Percentiles rank a stretch among this genome's conserved stretches.
Conservation (phyloP, 1,139 yeast genomes). For the Magnusiomyces paraingens region DNA sequence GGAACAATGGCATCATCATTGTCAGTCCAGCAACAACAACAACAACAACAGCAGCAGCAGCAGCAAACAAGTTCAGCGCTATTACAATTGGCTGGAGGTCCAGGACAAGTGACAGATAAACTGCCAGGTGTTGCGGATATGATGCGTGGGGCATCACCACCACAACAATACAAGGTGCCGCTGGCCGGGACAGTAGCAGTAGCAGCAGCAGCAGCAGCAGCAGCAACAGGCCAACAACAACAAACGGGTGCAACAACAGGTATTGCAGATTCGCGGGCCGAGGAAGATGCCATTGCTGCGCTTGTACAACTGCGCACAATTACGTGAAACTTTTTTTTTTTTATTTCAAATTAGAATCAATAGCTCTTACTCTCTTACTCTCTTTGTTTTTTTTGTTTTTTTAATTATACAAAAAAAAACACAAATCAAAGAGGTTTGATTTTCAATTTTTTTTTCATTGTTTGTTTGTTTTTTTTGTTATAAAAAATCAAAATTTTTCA, state of each 20-base stretch:
- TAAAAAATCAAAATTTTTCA: neutral
- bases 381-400: too few relatives aligned
- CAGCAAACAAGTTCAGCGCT: too few relatives aligned
- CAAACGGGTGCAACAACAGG: too few relatives aligned
- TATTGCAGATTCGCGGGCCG: constrained; percentile 1
- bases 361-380: too few relatives aligned
- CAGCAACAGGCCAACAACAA: too few relatives aligned
- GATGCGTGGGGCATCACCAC: constrained; percentile 3
- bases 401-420: too few relatives aligned
- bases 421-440: too few relatives aligned
- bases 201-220: neutral
- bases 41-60: too few relatives aligned
- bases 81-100: neutral
- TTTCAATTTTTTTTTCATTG: too few relatives aligned
- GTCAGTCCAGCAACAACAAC: too few relatives aligned
- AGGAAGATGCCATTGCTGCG: constrained; percentile 17
- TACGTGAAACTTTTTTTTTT: neutral
- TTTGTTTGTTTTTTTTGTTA: neutral
- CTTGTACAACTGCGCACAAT: constrained; percentile 14
- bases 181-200: neutral
- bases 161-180: neutral
- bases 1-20: too few relatives aligned
- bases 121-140: constrained; percentile 3
- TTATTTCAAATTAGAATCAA: neutral
- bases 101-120: neutral